Evolutionary conservation across 257 asterid species (phyloP).

Genomic region (Solanum chilense): DNA sequence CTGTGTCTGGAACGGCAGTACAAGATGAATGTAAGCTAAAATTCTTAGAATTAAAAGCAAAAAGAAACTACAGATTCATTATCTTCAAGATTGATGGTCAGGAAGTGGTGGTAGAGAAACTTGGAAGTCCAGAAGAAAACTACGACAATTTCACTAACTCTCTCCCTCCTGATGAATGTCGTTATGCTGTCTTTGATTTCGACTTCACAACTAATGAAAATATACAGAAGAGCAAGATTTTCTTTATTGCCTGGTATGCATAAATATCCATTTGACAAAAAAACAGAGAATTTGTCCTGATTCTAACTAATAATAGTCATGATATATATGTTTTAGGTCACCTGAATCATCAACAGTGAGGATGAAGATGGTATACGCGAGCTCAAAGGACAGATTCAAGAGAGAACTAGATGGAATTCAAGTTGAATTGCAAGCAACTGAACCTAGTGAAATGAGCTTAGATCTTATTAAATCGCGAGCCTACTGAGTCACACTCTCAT

Average conservation of each 20-base stretch:
- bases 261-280: neutral
- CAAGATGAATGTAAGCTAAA: slow-evolving; percentile 64
- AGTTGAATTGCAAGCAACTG: too few relatives aligned
- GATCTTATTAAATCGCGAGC: too few relatives aligned
- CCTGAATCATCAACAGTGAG: too few relatives aligned
- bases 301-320: neutral
- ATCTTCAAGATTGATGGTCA: slow-evolving; percentile 54
- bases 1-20: slow-evolving; percentile 74
- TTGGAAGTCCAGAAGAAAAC: slow-evolving; percentile 43
- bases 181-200: slow-evolving; percentile 74
- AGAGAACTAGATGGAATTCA: too few relatives aligned
- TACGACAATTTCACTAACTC: slow-evolving; percentile 44
- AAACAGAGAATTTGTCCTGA: neutral
- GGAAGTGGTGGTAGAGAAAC: slow-evolving; percentile 66
- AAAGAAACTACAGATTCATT: slow-evolving; percentile 63
- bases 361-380: too few relatives aligned
- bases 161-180: slow-evolving; percentile 67
- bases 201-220: slow-evolving; percentile 71
- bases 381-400: too few relatives aligned
- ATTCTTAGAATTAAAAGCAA: slow-evolving; percentile 62
- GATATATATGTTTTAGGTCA: too few relatives aligned
- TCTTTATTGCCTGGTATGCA: slow-evolving; percentile 60
- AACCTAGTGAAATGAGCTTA: too few relatives aligned
- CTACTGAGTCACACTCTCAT: slow-evolving; percentile 11
- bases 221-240: slow-evolving; percentile 86